These are phyloP conservation scores for Spathaspora hagerdaliae DNA, from an alignment of 805 yeast genomes.

Conservation along the genomic window DNA sequence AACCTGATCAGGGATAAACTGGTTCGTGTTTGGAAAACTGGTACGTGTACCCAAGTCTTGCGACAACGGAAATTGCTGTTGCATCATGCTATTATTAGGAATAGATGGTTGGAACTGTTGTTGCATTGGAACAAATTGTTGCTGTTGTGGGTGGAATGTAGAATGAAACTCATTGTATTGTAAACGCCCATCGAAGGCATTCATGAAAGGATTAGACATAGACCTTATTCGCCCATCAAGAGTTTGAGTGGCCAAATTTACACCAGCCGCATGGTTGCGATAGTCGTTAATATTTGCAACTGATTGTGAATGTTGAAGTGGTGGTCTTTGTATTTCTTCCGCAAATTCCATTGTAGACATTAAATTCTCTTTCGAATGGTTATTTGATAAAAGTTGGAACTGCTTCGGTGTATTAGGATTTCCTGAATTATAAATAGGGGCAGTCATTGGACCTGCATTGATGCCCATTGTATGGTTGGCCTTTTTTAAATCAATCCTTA, in stretches of 20 bases:
- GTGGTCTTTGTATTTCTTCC: conserved; percentile 2
- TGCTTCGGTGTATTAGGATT: background rate
- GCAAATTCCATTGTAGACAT: background rate
- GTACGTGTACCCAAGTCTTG: too few species aligned
- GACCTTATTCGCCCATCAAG: too few species aligned
- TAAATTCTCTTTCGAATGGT: background rate
- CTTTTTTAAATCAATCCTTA: conserved; percentile 6
- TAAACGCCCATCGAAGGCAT: too few species aligned
- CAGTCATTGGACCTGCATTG: conserved; percentile 26
- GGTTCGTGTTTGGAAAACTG: too few species aligned
- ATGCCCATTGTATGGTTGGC: conserved; percentile 2
- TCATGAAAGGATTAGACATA: too few species aligned
- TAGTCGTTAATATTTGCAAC: background rate
- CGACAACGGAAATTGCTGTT: too few species aligned
- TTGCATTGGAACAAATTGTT: too few species aligned
- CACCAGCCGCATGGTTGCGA: background rate
- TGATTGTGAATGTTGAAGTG: conserved; percentile 5
- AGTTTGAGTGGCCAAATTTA: background rate
- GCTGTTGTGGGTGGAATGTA: too few species aligned
- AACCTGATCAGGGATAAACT: too few species aligned
- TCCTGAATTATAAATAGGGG: conserved; percentile 20
- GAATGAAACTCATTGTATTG: too few species aligned
- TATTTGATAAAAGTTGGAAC: background rate
- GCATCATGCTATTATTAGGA: too few species aligned
- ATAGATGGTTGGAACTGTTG: too few species aligned